Conservation (phyloP, 139 green algal genomes). For the Desmodesmus armatus region DNA sequence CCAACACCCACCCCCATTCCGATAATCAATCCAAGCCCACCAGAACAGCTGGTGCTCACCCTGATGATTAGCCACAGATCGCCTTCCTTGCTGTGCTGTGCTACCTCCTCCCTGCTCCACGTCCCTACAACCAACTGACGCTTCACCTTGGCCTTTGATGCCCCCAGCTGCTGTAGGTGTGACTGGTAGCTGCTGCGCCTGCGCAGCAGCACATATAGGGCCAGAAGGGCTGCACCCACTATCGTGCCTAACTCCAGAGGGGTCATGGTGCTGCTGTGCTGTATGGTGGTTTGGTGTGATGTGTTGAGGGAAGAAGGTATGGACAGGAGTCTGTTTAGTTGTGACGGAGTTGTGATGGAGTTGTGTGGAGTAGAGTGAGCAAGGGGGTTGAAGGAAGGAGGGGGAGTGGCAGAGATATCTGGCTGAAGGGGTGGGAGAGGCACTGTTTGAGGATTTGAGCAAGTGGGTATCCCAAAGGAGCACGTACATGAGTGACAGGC, state of each 20-base stretch:
- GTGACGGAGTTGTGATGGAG: background rate
- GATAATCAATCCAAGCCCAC: constrained; percentile 37
- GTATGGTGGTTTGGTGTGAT: background rate
- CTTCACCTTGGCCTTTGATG: constrained; percentile 10
- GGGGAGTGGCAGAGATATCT: too few relatives aligned
- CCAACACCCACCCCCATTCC: background rate
- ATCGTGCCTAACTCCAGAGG: background rate
- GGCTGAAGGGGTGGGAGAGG: background rate
- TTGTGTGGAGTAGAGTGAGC: background rate
- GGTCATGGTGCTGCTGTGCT: constrained; percentile 3
- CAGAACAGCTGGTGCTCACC: too few relatives aligned
- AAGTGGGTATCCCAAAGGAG: background rate
- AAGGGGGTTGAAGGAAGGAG: background rate
- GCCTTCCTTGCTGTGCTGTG: constrained; percentile 70
- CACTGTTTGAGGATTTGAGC: background rate
- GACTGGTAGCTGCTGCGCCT: constrained; percentile 29
- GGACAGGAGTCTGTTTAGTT: background rate
- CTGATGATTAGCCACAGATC: constrained; percentile 85
- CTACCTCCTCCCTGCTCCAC: constrained; percentile 76
- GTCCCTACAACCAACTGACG: constrained; percentile 40
- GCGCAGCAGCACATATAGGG: constrained; percentile 16
- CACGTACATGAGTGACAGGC: background rate
- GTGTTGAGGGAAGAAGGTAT: background rate
- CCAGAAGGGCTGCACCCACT: background rate
- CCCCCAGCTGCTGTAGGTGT: constrained; percentile 21